Conservation (phyloP, 2,329 filamentous ascomycete genomes). For the Diaporthe citri region DNA sequence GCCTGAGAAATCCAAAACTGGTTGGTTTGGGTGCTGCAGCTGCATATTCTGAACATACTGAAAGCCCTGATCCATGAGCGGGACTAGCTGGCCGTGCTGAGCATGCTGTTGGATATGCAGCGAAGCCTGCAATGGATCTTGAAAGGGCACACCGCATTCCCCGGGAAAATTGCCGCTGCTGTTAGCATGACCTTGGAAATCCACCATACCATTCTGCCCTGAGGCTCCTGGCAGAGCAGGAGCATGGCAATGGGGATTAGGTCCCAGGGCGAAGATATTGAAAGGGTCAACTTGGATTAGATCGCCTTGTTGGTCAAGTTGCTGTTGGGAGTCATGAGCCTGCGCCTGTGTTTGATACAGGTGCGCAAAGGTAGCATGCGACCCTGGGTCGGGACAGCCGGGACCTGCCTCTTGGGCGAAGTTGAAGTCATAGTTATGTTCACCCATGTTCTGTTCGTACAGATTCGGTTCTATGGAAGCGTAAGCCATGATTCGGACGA, state of each 20-base stretch:
- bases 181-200: constrained; percentile 8
- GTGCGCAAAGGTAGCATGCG: constrained; percentile 17
- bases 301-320: neutral
- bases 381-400: constrained; percentile 18
- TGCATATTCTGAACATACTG: constrained; percentile 24
- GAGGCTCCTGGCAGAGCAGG: constrained; percentile 26
- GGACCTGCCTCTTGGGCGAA: constrained; percentile 6
- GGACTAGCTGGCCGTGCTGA: constrained; percentile 17
- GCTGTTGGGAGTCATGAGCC: constrained; percentile 20
- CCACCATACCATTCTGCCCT: constrained; percentile 4
- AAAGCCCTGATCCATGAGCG: constrained; percentile 7
- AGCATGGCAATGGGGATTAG: constrained; percentile 26
- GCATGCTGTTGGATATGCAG: constrained; percentile 30
- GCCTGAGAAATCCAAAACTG: neutral
- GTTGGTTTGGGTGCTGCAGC: neutral
- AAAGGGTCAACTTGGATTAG: constrained; percentile 13
- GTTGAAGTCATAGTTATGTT: neutral
- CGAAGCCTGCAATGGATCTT: constrained; percentile 2
- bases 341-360: constrained; percentile 16
- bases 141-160: constrained; percentile 26
- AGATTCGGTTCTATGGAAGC: neutral
- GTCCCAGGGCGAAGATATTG: constrained; percentile 2
- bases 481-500: neutral
- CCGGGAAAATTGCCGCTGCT: neutral
- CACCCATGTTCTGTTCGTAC: constrained; percentile 37